A percentile compares a stretch with the other conserved stretches of the same genome.
Conservation (phyloP, 2,329 filamentous ascomycete genomes). For the Diaporthe batatas region DNA sequence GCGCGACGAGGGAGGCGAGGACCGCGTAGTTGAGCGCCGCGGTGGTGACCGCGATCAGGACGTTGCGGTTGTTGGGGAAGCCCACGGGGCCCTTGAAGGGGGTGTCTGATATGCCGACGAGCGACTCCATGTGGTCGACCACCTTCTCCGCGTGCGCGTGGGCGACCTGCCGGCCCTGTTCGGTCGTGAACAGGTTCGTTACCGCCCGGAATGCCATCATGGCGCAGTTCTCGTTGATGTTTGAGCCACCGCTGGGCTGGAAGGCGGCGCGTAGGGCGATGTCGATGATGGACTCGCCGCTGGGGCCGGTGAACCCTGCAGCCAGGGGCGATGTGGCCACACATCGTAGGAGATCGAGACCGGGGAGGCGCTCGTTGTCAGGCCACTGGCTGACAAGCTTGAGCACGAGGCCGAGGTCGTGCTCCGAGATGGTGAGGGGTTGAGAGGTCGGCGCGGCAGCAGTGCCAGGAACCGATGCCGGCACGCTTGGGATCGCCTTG, state of each 20-base stretch:
- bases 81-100: conserved; percentile 64
- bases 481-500: conserved; percentile 57
- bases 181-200: conserved; percentile 85
- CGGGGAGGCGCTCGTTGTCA: conserved; percentile 82
- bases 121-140: conserved; percentile 72
- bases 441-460: conserved; percentile 13
- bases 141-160: conserved; percentile 71
- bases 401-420: conserved; percentile 74
- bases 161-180: conserved; percentile 76
- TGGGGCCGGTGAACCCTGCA: conserved; percentile 70
- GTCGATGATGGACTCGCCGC: conserved; percentile 71
- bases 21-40: conserved; percentile 89
- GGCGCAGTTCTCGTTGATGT: conserved; percentile 80
- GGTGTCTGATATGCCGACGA: conserved; percentile 65
- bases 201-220: conserved; percentile 90
- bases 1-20: conserved; percentile 66
- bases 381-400: conserved; percentile 86
- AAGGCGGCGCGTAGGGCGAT: conserved; percentile 57
- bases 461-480: conserved; percentile 35
- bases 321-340: conserved; percentile 77
- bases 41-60: conserved; percentile 86
- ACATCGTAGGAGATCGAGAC: conserved; percentile 89
- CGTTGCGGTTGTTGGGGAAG: conserved; percentile 75
- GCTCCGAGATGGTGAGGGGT: conserved; percentile 52
- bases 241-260: conserved; percentile 59